These are phyloP conservation scores for Taphrina wiesneri DNA, from an alignment of 1,139 yeast species.

Conservation along the genomic window DNA sequence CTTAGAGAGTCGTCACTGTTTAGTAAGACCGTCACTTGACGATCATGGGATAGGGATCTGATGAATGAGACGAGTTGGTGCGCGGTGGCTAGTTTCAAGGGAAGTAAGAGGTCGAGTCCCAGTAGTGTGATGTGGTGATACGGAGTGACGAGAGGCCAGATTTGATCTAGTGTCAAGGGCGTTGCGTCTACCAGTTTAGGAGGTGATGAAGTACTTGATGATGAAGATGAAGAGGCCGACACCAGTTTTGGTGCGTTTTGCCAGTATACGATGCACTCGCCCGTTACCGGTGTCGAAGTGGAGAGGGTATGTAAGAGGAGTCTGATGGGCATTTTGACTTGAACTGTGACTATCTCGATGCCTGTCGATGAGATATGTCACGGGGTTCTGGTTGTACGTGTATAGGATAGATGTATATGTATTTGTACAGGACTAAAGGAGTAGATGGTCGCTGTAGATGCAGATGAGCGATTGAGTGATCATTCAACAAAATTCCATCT, in stretches of 20 bases:
- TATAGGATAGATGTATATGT: too few species aligned
- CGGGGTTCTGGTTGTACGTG: too few species aligned
- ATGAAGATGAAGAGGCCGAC: neutral
- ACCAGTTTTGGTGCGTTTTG: constrained; percentile 21
- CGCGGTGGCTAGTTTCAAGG: constrained; percentile 14
- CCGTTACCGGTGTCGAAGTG: constrained; percentile 20
- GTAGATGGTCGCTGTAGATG: too few species aligned
- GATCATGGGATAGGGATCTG: constrained; percentile 2
- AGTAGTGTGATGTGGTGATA: constrained; percentile 2
- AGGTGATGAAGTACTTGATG: neutral
- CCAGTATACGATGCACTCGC: constrained; percentile 21
- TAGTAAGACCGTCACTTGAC: constrained; percentile 10
- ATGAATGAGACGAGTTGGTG: constrained; percentile 6
- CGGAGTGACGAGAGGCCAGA: neutral
- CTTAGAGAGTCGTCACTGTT: constrained; percentile 29
- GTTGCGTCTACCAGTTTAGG: constrained; percentile 26
- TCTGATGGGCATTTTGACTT: constrained; percentile 23
- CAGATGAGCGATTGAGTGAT: neutral
- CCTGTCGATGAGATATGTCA: too few species aligned
- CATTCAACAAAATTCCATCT: too few species aligned
- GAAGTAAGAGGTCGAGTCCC: constrained; percentile 18
- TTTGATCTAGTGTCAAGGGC: constrained; percentile 5
- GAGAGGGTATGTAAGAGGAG: constrained; percentile 17
- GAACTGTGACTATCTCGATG: too few species aligned
- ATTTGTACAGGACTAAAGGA: too few species aligned